Percentiles rank a stretch among this genome's conserved stretches.
Evolutionary conservation across 768 basidiomycete genomes (phyloP).

Genomic region (Suillus placidus): DNA sequence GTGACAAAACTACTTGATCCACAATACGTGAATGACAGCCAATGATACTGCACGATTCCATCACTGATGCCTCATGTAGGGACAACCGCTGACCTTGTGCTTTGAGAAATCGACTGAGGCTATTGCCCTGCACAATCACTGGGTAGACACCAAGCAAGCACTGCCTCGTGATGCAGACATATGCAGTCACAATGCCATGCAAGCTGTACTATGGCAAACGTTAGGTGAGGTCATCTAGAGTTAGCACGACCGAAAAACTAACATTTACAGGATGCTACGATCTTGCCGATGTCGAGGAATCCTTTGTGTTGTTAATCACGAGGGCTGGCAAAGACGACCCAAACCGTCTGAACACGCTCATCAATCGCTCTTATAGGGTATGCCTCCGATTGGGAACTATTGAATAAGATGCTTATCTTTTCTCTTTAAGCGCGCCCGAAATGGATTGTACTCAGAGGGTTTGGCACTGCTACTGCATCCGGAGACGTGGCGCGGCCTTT

Average conservation of each 20-base stretch:
- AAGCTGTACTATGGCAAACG: conserved; percentile 71
- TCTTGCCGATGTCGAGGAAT: conserved; percentile 68
- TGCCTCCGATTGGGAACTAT: conserved; percentile 14
- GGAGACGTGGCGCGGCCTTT: conserved; percentile 68
- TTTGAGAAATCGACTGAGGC: conserved; percentile 73
- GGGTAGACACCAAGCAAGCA: conserved; percentile 60
- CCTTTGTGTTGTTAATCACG: conserved; percentile 69
- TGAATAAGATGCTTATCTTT: conserved; percentile 1
- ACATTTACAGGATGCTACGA: conserved; percentile 58
- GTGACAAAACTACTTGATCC: conserved; percentile 75
- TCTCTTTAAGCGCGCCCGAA: conserved; percentile 59
- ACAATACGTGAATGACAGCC: conserved; percentile 48
- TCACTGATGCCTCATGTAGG: conserved; percentile 40
- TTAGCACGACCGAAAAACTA: background rate
- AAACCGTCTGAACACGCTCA: conserved; percentile 57
- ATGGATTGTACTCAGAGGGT: conserved; percentile 66
- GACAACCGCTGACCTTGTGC: conserved; percentile 68
- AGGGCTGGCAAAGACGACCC: conserved; percentile 60
- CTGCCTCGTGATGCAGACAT: conserved; percentile 58
- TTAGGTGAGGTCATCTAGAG: conserved; percentile 48
- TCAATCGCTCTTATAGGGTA: conserved; percentile 75
- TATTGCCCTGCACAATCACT: conserved; percentile 69
- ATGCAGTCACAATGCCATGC: conserved; percentile 74
- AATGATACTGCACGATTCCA: conserved; percentile 1
- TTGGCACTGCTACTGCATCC: conserved; percentile 67